These are phyloP conservation scores for Russula vinacea DNA, from an alignment of 768 basidiomycete genomes.

Conservation along the genomic window DNA sequence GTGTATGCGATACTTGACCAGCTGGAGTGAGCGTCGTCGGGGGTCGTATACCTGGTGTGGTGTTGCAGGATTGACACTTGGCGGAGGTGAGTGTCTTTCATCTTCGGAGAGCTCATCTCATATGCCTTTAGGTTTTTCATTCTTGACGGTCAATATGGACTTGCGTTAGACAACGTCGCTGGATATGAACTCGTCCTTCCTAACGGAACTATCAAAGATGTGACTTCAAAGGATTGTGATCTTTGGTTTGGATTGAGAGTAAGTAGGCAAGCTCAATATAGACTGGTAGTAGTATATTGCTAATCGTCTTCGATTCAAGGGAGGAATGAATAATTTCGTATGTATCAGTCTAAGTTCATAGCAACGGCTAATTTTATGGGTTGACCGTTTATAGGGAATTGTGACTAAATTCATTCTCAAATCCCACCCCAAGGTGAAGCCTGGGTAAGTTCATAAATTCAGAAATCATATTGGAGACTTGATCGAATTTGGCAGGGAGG, in stretches of 20 bases:
- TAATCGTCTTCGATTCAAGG: neutral
- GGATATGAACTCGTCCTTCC: constrained; percentile 13
- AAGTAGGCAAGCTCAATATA: neutral
- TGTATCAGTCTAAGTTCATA: neutral
- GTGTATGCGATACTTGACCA: constrained; percentile 27
- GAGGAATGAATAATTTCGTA: constrained; percentile 27
- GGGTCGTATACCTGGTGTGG: constrained; percentile 11
- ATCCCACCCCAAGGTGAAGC: constrained; percentile 31
- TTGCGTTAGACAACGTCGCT: neutral
- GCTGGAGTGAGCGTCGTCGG: constrained; percentile 30
- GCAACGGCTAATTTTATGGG: neutral
- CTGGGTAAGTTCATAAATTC: constrained; percentile 19
- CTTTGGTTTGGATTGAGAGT: constrained; percentile 13
- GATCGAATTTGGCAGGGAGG: constrained; percentile 4
- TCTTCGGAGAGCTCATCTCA: neutral
- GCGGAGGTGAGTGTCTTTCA: constrained; percentile 24
- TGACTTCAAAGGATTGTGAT: neutral
- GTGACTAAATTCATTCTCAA: constrained; percentile 31
- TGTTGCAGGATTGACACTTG: neutral
- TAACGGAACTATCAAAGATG: neutral
- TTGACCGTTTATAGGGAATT: constrained; percentile 6
- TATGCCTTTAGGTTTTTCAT: neutral
- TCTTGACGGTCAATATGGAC: constrained; percentile 2
- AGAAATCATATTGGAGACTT: neutral
- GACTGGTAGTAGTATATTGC: neutral